Percentiles rank a stretch among this genome's conserved stretches.
Conservation (phyloP, 495 filamentous ascomycete genomes). For the Astrothelium subdiscretum region DNA sequence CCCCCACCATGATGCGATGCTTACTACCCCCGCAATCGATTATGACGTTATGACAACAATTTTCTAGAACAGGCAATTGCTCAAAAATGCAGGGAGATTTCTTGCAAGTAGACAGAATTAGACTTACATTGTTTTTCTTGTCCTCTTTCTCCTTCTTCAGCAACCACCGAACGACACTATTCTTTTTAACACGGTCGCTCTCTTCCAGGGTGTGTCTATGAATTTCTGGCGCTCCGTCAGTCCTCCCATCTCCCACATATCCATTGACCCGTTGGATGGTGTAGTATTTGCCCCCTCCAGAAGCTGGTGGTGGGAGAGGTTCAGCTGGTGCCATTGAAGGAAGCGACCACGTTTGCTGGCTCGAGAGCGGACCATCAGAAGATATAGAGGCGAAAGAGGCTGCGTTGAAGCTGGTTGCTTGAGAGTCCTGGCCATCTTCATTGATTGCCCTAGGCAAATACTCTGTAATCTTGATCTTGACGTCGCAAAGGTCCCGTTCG, state of each 20-base stretch:
- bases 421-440: neutral
- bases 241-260: slow-evolving; percentile 62
- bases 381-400: neutral
- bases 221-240: slow-evolving; percentile 49
- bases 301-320: neutral
- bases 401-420: neutral
- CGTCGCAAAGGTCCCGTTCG: slow-evolving; percentile 71
- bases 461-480: slow-evolving; percentile 89
- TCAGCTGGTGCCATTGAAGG: neutral
- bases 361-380: neutral
- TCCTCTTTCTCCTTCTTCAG: slow-evolving; percentile 56
- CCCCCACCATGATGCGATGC: neutral
- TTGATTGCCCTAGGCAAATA: slow-evolving; percentile 45
- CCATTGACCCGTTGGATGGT: slow-evolving; percentile 55
- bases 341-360: neutral
- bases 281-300: slow-evolving; percentile 23
- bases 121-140: slow-evolving; percentile 56
- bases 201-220: slow-evolving; percentile 70
- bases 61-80: neutral
- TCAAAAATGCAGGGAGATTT: neutral
- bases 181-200: slow-evolving; percentile 79
- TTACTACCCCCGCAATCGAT: neutral
- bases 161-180: slow-evolving; percentile 58
- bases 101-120: slow-evolving; percentile 4
- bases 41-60: slow-evolving; percentile 4